Evolutionary conservation across 768 basidiomycete species (phyloP), one percentile per base, ranked within the genome.

Genomic region (Tulasnella sp.): DNA sequence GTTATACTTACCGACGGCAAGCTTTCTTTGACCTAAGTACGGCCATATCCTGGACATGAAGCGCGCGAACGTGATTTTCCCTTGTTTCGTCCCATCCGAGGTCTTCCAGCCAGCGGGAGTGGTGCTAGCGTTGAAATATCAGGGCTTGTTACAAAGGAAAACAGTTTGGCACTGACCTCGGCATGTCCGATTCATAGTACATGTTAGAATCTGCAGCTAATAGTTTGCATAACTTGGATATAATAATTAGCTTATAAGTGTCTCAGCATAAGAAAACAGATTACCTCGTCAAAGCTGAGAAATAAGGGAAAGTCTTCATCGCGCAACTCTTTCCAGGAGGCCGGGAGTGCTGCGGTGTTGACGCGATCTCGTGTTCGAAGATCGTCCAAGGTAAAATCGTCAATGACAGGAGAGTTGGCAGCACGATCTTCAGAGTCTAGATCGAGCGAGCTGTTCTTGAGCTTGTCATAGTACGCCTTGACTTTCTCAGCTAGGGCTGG

Each of bases 11-110:
- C 0, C 86, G 40, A 42, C 22, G 8, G 31, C 89, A 48, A 90
- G 85, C 6, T 83, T 81, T 81, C 90, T 89, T 0, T 90, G 46
- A 2, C 46, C 86, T 60, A 92, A 89, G 84, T 89, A 90, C 3
- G 88, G 86, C 92, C 92, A 93, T 82, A 93, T 93, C 0, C 84
- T 83, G 31, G 85, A 82, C 9, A 87, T 82, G 81, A 93, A 93
- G 24, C 85, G 83, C 0, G 87, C 84, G 76, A 89, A 92, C 0
- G 89, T 74, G 22, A 80, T 34, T 28, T 87, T 22, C 91, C 84
- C 20, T 64, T 41, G 50, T 54, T 50, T 64, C 40, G 22, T 44
- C 24, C 75, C 50, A 12, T 76, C 44, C n/a, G 22, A n/a, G 31
- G n/a, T 20, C n/a, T n/a, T 54, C 24, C 22, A 34, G 18, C 50